Percentiles rank a stretch among this genome's conserved stretches.
These are phyloP conservation scores for Scedosporium minutisporum DNA, from an alignment of 2,329 filamentous ascomycete genomes.

Conservation along the genomic window DNA sequence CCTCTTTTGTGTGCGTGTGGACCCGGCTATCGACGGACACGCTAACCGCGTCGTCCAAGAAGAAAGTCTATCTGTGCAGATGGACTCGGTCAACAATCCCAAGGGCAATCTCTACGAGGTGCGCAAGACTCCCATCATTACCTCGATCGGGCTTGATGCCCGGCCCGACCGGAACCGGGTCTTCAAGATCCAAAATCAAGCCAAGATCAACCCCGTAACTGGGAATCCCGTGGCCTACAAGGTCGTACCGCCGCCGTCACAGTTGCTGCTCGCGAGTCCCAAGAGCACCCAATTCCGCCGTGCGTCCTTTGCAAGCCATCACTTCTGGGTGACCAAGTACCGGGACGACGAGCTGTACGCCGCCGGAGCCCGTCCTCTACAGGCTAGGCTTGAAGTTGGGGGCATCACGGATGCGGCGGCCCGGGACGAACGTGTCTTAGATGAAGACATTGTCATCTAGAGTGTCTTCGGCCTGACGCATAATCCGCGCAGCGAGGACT, in stretches of 20 bases:
- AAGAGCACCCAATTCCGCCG: conserved; percentile 29
- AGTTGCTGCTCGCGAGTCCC: conserved; percentile 35
- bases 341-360: conserved; percentile 40
- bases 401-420: conserved; percentile 37
- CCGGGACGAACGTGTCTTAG: conserved; percentile 13
- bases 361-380: conserved; percentile 40
- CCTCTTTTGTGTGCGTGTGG: conserved; percentile 55
- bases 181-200: conserved; percentile 37
- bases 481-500: conserved; percentile 37
- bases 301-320: conserved; percentile 35
- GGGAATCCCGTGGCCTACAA: conserved; percentile 40
- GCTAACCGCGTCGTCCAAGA: conserved; percentile 33
- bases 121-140: conserved; percentile 33
- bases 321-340: conserved; percentile 39
- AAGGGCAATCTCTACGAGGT: conserved; percentile 52
- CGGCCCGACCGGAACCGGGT: conserved; percentile 41
- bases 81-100: conserved; percentile 45
- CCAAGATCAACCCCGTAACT: conserved; percentile 34
- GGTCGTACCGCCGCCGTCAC: conserved; percentile 32
- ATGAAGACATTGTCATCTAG: conserved; percentile 27
- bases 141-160: conserved; percentile 39
- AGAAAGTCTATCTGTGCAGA: conserved; percentile 24
- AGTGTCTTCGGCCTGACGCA: conserved; percentile 38
- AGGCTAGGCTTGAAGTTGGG: conserved; percentile 30
- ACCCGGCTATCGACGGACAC: conserved; percentile 48